Evolutionary conservation across 148 eudicot genomes (phyloP), one percentile per base, ranked within the genome.

Genomic region (Vaccinium vitisidaea): DNA sequence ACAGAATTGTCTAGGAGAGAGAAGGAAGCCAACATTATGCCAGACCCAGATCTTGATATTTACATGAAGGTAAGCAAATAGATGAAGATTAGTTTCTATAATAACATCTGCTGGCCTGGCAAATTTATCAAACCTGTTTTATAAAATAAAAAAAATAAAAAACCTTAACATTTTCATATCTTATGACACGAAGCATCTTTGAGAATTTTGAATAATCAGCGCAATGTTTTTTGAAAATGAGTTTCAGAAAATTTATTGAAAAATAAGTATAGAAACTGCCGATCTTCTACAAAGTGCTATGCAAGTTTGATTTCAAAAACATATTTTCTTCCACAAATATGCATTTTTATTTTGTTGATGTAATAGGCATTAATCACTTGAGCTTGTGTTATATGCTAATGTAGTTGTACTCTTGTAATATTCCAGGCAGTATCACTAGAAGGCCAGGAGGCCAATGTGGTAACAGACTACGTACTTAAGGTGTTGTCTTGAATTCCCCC

Each of bases 11-110:
- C 90, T 32, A 89, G 92, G 87, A 90, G 93, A 86, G 95, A 92
- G 83, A 92, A 92, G 84, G 90, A 85, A 43, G 91, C 93, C 50
- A 92, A 92, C 81, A 90, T 91, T 54, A 91, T 90, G 88, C 95
- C 95, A n/a, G 95, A 92, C 84, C 85, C 90, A 74, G 93, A 91
- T 83, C 86, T 91, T 70, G 95, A 92, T 84, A 79, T 92, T 71
- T 91, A 86, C 87, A 91, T 92, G 95, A 92, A 92, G 90, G 95
- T 90, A 83, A 87, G 85, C 55, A 11, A 61, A 76, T 3, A 46
- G 23, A 54, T 16, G n/a, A 69, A 30, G 18, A 27, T 6, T 69
- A 13, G 74, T 69, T 25, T 69, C 18, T 69, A 27, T 69, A 11
- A 25, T 25, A 13, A 65, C 16, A 11, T 4, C 0, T 69, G 18